Conservation (phyloP, 129 eudicot genomes). For the Pittosporum tobira region DNA sequence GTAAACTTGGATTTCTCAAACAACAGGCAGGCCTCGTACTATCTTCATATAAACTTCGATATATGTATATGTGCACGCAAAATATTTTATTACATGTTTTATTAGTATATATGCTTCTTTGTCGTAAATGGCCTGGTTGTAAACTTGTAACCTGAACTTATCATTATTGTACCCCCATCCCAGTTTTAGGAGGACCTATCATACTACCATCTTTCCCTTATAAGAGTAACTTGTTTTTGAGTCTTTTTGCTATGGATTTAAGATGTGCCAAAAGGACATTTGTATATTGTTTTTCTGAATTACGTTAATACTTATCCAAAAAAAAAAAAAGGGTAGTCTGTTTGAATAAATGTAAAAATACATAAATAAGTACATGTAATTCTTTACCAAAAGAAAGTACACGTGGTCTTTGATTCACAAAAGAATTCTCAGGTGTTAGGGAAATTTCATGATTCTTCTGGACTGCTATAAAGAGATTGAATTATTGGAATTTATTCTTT, state of each 20-base stretch:
- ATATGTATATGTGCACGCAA: neutral
- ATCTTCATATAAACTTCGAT: neutral
- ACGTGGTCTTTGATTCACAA: neutral
- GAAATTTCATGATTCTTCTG: neutral
- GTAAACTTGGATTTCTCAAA: slow-evolving; percentile 67
- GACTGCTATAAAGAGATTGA: slow-evolving; percentile 1
- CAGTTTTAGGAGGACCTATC: neutral
- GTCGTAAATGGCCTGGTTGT: neutral
- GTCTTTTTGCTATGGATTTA: too few species aligned
- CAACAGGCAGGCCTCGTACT: slow-evolving; percentile 50
- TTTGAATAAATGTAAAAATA: too few species aligned
- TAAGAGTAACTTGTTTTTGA: too few species aligned
- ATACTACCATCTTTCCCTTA: neutral
- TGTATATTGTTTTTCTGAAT: too few species aligned
- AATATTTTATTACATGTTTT: too few species aligned
- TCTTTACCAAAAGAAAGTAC: too few species aligned
- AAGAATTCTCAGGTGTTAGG: neutral
- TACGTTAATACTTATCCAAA: too few species aligned
- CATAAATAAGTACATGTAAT: too few species aligned
- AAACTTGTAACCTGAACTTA: neutral
- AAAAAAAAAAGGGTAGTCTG: too few species aligned
- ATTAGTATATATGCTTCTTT: neutral
- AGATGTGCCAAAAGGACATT: too few species aligned
- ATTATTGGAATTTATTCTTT: slow-evolving; percentile 3
- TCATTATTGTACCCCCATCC: neutral